Evolutionary conservation across 805 yeast species (phyloP).

Genomic region (Ogataea ganodermae): DNA sequence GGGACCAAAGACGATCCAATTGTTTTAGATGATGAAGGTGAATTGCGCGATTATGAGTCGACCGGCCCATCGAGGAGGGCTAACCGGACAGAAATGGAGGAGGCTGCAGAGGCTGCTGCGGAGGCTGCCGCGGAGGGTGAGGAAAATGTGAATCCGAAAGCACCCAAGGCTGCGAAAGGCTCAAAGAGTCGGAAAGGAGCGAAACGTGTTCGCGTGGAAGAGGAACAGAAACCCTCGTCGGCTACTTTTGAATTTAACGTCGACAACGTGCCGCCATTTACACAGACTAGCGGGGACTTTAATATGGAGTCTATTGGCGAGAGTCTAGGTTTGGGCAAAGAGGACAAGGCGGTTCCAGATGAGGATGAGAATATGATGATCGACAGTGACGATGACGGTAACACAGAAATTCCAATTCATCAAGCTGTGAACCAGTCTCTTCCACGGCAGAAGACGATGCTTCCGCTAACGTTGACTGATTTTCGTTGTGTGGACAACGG

Average conservation of each 20-base stretch:
- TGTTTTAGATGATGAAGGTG: slow-evolving; percentile 24
- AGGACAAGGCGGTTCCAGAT: slow-evolving; percentile 10
- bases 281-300: slow-evolving; percentile 34
- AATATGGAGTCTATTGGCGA: slow-evolving; percentile 29
- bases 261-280: slow-evolving; percentile 32
- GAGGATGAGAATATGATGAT: slow-evolving; percentile 4
- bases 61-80: neutral
- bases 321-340: slow-evolving; percentile 16
- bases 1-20: slow-evolving; percentile 36
- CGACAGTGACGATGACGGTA: slow-evolving; percentile 4
- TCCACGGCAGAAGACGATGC: slow-evolving; percentile 17
- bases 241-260: slow-evolving; percentile 13
- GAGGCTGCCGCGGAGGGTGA: slow-evolving; percentile 1
- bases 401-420: slow-evolving; percentile 22
- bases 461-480: slow-evolving; percentile 19
- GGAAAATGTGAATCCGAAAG: neutral
- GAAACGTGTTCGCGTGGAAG: neutral
- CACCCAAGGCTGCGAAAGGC: neutral
- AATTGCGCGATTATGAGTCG: neutral
- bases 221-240: neutral
- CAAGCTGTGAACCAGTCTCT: slow-evolving; percentile 24
- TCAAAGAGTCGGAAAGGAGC: neutral
- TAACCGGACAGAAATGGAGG: slow-evolving; percentile 1
- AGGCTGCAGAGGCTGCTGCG: slow-evolving; percentile 2
- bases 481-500: slow-evolving; percentile 22